A percentile compares a stretch with the other conserved stretches of the same genome.
phyloP scores from a whole-genome alignment of 768 basidiomycete genomes.

The Ramaria sp. region DNA sequence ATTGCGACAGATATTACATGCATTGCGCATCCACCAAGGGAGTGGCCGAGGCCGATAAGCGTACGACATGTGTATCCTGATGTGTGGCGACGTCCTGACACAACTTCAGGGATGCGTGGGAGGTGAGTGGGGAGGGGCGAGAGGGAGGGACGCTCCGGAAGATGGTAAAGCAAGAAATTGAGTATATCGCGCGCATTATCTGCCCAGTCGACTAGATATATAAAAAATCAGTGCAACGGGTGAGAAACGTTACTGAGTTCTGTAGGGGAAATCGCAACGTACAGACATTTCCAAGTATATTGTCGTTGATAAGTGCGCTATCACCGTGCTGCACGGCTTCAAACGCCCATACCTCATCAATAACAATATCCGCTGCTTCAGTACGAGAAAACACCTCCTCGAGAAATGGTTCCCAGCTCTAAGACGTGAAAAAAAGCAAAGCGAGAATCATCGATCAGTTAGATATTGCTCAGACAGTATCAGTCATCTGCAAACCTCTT shows the following conservation, averaged over 20 bases:
- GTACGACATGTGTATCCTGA: slow-evolving; percentile 42
- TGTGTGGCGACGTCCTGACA: slow-evolving; percentile 30
- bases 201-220: slow-evolving; percentile 55
- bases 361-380: slow-evolving; percentile 19
- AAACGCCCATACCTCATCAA: slow-evolving; percentile 75
- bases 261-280: slow-evolving; percentile 16
- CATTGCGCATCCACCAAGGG: slow-evolving; percentile 72
- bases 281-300: slow-evolving; percentile 49
- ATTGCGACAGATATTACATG: slow-evolving; percentile 27
- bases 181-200: slow-evolving; percentile 71
- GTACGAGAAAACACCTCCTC: slow-evolving; percentile 36
- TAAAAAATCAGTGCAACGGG: not conserved
- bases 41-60: slow-evolving; percentile 73
- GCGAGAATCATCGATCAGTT: not conserved
- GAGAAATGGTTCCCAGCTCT: slow-evolving; percentile 78
- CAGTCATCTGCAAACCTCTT: slow-evolving; percentile 47
- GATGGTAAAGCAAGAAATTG: slow-evolving; percentile 59
- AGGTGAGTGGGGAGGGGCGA: slow-evolving; percentile 42
- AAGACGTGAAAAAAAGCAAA: not conserved
- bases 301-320: slow-evolving; percentile 58
- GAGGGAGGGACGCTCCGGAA: slow-evolving; percentile 35
- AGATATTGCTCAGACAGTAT: not conserved
- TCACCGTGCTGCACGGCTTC: slow-evolving; percentile 85
- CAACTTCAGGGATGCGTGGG: slow-evolving; percentile 31
- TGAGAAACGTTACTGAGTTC: too few relatives aligned